Conservation (phyloP, 352 stramenopile genomes). For the Pythium dissotocum region DNA sequence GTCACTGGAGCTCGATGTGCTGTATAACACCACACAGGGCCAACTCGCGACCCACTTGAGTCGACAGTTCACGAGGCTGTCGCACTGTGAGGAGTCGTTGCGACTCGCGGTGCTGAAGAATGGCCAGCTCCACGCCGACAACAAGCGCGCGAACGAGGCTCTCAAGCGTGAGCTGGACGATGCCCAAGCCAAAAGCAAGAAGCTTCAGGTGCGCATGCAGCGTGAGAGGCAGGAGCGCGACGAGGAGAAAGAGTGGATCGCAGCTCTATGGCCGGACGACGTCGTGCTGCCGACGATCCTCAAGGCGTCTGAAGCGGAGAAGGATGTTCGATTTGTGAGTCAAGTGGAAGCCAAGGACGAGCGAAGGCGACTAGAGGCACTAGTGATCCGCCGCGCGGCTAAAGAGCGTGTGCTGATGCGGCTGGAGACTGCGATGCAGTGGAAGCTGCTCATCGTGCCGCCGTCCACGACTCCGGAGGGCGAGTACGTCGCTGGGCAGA, state of each 20-base stretch:
- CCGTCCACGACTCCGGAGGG: conserved; percentile 16
- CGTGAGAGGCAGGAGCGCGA: conserved; percentile 46
- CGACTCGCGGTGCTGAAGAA: conserved; percentile 14
- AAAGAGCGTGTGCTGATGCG: conserved; percentile 43
- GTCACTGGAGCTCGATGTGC: conserved; percentile 16
- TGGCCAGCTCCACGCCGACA: neutral
- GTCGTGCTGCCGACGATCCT: conserved; percentile 63
- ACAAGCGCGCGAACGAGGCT: neutral
- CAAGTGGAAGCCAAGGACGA: conserved; percentile 30
- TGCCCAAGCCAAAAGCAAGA: conserved; percentile 25
- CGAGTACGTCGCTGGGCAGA: conserved; percentile 30
- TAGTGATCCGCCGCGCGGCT: conserved; percentile 39
- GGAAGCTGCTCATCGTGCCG: conserved; percentile 44
- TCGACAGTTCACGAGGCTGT: conserved; percentile 16
- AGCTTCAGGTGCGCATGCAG: conserved; percentile 30
- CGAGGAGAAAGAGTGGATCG: conserved; percentile 69
- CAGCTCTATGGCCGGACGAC: conserved; percentile 57
- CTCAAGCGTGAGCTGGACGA: conserved; percentile 25
- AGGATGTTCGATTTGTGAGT: conserved; percentile 20
- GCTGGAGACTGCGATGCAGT: conserved; percentile 46
- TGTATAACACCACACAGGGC: conserved; percentile 20
- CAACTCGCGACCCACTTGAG: conserved; percentile 8
- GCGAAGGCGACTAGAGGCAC: conserved; percentile 37
- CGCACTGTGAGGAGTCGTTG: conserved; percentile 21
- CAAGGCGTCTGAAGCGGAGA: conserved; percentile 28